These are phyloP conservation scores for Elongisporangium undulatum DNA, from an alignment of 352 stramenopile genomes.

Conservation along the genomic window DNA sequence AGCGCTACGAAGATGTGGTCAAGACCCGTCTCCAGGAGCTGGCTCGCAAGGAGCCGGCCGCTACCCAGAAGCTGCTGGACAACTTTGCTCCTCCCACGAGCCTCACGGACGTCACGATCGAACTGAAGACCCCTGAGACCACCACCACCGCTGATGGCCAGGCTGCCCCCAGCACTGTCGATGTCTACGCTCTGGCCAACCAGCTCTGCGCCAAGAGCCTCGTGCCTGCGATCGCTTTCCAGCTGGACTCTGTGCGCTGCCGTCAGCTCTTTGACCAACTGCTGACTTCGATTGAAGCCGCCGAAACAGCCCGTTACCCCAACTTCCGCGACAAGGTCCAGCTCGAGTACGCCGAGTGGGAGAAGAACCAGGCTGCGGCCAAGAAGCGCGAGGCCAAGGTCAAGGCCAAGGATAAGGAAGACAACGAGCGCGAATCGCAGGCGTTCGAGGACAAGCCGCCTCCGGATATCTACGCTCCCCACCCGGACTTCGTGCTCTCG, in stretches of 20 bases:
- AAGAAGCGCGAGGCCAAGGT: slow-evolving; percentile 94
- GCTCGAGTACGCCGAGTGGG: slow-evolving; percentile 87
- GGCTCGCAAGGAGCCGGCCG: slow-evolving; percentile 85
- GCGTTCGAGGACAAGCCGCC: slow-evolving; percentile 79
- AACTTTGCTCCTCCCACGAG: slow-evolving; percentile 67
- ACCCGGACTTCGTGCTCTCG: slow-evolving; percentile 97
- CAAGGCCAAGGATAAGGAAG: slow-evolving; percentile 90
- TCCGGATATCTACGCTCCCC: slow-evolving; percentile 94
- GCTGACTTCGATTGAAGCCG: slow-evolving; percentile 62
- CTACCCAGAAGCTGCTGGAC: slow-evolving; percentile 80
- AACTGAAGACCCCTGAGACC: slow-evolving; percentile 42
- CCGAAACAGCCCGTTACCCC: slow-evolving; percentile 70
- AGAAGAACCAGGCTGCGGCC: slow-evolving; percentile 84
- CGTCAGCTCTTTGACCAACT: slow-evolving; percentile 84
- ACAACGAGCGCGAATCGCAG: slow-evolving; percentile 74
- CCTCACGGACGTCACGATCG: slow-evolving; percentile 58
- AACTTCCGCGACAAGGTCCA: slow-evolving; percentile 93
- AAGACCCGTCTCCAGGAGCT: slow-evolving; percentile 91
- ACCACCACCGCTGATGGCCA: slow-evolving; percentile 54
- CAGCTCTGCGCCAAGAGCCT: slow-evolving; percentile 55
- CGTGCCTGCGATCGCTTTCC: slow-evolving; percentile 84
- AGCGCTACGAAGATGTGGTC: slow-evolving; percentile 96
- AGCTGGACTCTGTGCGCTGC: slow-evolving; percentile 86
- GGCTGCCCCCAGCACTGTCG: slow-evolving; percentile 45
- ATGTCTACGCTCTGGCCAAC: slow-evolving; percentile 69